Percentiles rank a stretch among this genome's conserved stretches.
phyloP scores from a whole-genome alignment of 768 basidiomycete species.

The Clitopilus passeckerianus region DNA sequence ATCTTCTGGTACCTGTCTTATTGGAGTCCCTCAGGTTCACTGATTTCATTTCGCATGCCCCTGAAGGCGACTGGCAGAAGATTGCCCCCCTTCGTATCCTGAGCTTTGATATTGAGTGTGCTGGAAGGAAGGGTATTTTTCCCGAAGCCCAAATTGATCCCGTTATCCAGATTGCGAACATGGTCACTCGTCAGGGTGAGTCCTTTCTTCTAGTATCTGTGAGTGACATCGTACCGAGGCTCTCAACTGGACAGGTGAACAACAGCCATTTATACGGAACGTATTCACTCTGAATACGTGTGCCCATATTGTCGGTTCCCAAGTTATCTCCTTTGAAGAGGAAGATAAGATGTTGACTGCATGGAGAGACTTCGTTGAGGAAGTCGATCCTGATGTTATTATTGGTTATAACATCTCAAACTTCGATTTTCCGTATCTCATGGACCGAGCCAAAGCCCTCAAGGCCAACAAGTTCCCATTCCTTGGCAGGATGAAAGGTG shows the following conservation, averaged over 20 bases:
- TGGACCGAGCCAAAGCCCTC: conserved; percentile 86
- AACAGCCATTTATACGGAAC: conserved; percentile 92
- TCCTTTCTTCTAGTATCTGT: neutral
- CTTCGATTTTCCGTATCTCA: conserved; percentile 95
- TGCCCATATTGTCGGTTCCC: conserved; percentile 94
- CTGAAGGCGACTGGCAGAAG: conserved; percentile 89
- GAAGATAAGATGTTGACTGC: conserved; percentile 69
- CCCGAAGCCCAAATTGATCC: conserved; percentile 89
- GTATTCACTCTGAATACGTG: conserved; percentile 95
- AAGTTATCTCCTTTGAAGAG: conserved; percentile 79
- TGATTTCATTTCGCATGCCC: conserved; percentile 81
- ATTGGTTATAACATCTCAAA: conserved; percentile 94
- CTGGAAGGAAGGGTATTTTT: conserved; percentile 95
- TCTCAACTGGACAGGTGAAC: conserved; percentile 56
- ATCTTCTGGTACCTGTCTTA: neutral
- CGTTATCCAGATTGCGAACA: conserved; percentile 98
- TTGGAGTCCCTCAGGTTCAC: conserved; percentile 53
- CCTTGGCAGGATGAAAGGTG: conserved; percentile 75
- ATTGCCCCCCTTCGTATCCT: conserved; percentile 92
- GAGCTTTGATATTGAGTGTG: conserved; percentile 99
- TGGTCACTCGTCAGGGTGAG: conserved; percentile 97
- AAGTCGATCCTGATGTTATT: conserved; percentile 92
- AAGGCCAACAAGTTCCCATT: conserved; percentile 65
- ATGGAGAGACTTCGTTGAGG: conserved; percentile 89
- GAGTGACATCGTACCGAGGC: too few relatives aligned